Evolutionary conservation across 2,329 filamentous ascomycete genomes (phyloP).

Genomic region (Sporothrix variecibatus): DNA sequence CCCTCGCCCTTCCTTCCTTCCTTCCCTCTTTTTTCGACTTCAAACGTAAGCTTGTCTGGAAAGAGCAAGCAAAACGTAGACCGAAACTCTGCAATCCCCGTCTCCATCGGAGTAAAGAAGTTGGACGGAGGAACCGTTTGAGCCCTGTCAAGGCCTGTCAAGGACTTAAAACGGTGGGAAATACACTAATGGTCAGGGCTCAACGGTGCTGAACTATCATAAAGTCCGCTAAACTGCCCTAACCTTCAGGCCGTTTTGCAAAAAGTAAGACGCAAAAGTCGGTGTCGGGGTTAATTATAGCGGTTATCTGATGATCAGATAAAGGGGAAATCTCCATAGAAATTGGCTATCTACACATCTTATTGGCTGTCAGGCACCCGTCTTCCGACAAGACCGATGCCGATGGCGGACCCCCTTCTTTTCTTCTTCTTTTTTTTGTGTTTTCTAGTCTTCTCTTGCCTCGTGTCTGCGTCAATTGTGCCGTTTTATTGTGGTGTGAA

Average conservation of each 20-base stretch:
- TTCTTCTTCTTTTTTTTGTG: not conserved
- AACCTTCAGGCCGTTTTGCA: not conserved
- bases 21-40: not conserved
- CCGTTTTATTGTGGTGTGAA: not conserved
- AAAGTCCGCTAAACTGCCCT: not conserved
- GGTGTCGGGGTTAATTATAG: not conserved
- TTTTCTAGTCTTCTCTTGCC: not conserved
- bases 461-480: not conserved
- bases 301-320: conserved; percentile 19
- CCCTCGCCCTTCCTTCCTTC: not conserved
- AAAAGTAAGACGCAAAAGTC: not conserved
- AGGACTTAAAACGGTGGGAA: not conserved
- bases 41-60: not conserved
- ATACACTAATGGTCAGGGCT: not conserved
- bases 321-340: not conserved
- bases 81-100: not conserved
- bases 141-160: not conserved
- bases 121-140: not conserved
- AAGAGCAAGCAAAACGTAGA: not conserved
- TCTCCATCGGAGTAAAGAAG: conserved; percentile 4
- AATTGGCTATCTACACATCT: not conserved
- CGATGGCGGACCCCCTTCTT: conserved; percentile 2
- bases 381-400: not conserved
- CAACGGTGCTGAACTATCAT: not conserved
- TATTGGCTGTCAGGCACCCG: not conserved